Base-by-base conservation (phyloP, 1,284 basidiomycete species). In the Austroboletus rostrupii region DNA sequence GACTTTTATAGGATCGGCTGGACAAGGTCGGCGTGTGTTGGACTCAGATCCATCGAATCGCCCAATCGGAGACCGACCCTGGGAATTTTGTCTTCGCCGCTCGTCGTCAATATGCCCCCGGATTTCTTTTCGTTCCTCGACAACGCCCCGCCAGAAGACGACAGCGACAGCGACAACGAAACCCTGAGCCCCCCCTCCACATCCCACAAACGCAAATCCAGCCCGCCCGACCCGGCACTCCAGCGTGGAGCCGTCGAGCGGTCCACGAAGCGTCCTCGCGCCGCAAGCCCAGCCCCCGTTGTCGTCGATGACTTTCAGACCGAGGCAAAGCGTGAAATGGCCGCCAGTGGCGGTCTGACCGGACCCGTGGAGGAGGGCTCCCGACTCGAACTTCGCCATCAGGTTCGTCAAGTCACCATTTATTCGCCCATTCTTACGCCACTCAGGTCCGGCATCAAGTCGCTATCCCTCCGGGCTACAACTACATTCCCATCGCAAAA, bases 221-320 rank as follows among this genome's bases (percentile, higher is more conserved):
- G 52, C 23, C 45, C 52, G n/a, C 26, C 42, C 9, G 32, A 31
- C 12, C 52, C 28, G 21, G 54, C 48, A 19, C 17, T n/a, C 3
- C 37, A 31, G 3, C 49, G 32, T 28, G 57, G 57, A 10, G 41
- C 19, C 29, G 11, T 39, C 26, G 62, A 61, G 17, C 57, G 65
- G 50, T 48, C 58, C 1, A 17, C 28, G 19, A 64, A 64, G 40
- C 58, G 64, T 28, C 31, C 46, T n/a, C 64, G 64, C 29, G 50
- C 51, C 19, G 55, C 74, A 0, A 80, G 81, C 1, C 80, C 81
- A 5, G 74, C 77, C 45, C 87, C 92, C 2, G 74, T 91, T 0
- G 83, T 92, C 21, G 79, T 93, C 16, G 92, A 96, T 70, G 92
- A 94, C 57, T 92, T 93, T 64, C 89, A 92, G 69, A 88, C 85